Conservation (phyloP, 2,329 filamentous ascomycete genomes). For the Claviceps citrina region DNA sequence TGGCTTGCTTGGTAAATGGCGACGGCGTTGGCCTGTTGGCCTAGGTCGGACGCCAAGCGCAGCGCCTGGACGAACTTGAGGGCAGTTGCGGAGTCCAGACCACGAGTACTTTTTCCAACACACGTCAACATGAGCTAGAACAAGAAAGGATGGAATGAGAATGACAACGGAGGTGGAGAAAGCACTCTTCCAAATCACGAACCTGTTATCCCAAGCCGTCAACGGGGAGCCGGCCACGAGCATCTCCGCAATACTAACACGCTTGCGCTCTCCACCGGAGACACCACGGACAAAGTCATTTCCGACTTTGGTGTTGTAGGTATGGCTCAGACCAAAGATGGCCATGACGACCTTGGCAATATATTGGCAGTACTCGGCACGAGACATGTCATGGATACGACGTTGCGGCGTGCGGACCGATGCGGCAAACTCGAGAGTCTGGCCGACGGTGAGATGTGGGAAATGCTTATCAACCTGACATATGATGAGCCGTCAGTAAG, state of each 20-base stretch:
- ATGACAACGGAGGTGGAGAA: not conserved
- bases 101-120: conserved; percentile 36
- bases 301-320: conserved; percentile 57
- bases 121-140: not conserved
- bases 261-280: conserved; percentile 58
- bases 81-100: conserved; percentile 59
- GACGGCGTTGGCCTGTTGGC: conserved; percentile 45
- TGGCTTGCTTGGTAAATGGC: conserved; percentile 61
- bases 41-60: conserved; percentile 48
- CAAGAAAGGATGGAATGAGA: not conserved
- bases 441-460: conserved; percentile 58
- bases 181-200: not conserved
- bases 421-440: conserved; percentile 60
- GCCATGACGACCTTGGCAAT: conserved; percentile 55
- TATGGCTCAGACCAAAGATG: conserved; percentile 57
- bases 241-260: conserved; percentile 70
- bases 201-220: conserved; percentile 53
- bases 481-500: not conserved
- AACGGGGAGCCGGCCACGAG: conserved; percentile 46
- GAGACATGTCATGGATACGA: conserved; percentile 45
- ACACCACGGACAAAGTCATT: conserved; percentile 60
- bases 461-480: conserved; percentile 57
- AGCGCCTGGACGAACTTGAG: conserved; percentile 57
- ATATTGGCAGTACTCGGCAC: conserved; percentile 42
- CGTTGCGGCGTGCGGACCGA: conserved; percentile 52